Percentiles rank a stretch among this genome's conserved stretches.
These are phyloP conservation scores for Zymoseptoria crescenta DNA, from an alignment of 2,329 filamentous ascomycete species.

Conservation along the genomic window DNA sequence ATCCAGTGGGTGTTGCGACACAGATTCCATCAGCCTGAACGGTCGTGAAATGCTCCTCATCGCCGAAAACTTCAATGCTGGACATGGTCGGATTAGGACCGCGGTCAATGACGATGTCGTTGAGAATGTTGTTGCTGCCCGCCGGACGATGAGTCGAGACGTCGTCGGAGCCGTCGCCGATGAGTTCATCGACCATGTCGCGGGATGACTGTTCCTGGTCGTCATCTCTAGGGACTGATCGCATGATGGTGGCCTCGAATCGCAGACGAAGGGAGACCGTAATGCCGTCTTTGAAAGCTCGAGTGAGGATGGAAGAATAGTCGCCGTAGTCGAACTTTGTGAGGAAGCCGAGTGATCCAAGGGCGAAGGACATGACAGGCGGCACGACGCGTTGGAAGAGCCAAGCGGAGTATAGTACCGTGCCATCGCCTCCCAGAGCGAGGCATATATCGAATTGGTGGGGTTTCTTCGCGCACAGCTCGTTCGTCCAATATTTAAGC, in stretches of 20 bases:
- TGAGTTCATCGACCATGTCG: slow-evolving; percentile 81
- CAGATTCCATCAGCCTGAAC: slow-evolving; percentile 89
- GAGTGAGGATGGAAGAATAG: slow-evolving; percentile 47
- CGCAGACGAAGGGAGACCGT: slow-evolving; percentile 79
- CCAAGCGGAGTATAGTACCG: slow-evolving; percentile 82
- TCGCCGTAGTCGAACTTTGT: slow-evolving; percentile 81
- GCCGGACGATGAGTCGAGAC: slow-evolving; percentile 79
- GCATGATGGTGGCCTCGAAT: slow-evolving; percentile 92
- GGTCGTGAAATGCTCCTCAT: slow-evolving; percentile 91
- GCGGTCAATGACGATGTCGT: slow-evolving; percentile 92
- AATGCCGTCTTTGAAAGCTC: slow-evolving; percentile 72
- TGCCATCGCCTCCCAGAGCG: slow-evolving; percentile 75
- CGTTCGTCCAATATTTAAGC: slow-evolving; percentile 74
- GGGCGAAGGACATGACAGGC: slow-evolving; percentile 73
- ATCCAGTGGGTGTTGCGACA: slow-evolving; percentile 88
- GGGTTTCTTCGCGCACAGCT: slow-evolving; percentile 67
- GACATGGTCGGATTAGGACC: slow-evolving; percentile 95
- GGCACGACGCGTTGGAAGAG: slow-evolving; percentile 86
- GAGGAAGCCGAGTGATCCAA: slow-evolving; percentile 80
- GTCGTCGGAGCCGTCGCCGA: slow-evolving; percentile 78
- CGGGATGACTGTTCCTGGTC: slow-evolving; percentile 34
- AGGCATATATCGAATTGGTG: slow-evolving; percentile 92
- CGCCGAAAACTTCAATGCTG: slow-evolving; percentile 82
- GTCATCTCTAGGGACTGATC: slow-evolving; percentile 50
- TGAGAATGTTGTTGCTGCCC: slow-evolving; percentile 80